Conservation (phyloP, 495 filamentous ascomycete genomes). For the Evernia prunastri region DNA sequence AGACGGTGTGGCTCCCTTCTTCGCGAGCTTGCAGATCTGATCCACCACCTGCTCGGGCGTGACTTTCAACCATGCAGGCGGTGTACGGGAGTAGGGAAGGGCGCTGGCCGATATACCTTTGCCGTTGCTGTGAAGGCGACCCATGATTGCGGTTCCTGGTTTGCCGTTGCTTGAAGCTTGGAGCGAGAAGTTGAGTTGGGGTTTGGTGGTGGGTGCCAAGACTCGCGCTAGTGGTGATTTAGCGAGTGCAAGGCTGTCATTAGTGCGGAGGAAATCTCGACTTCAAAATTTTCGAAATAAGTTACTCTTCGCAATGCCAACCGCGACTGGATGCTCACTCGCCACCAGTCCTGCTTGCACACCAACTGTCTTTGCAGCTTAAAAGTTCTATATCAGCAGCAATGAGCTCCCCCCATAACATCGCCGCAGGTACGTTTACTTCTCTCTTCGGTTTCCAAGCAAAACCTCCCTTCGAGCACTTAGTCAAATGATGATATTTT, state of each 20-base stretch:
- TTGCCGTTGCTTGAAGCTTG: background rate
- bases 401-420: background rate
- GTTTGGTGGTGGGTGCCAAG: conserved; percentile 23
- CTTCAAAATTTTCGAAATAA: no score
- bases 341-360: no score
- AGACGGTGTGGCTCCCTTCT: conserved; percentile 89
- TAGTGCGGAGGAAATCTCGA: background rate
- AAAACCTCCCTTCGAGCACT: conserved; percentile 1
- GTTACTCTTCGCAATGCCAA: background rate
- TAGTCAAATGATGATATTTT: conserved; percentile 46
- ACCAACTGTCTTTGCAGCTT: no score
- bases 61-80: conserved; percentile 89
- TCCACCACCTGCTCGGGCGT: conserved; percentile 87
- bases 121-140: conserved; percentile 97
- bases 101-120: conserved; percentile 96
- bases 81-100: conserved; percentile 88
- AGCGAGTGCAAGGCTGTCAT: conserved; percentile 18
- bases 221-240: conserved; percentile 7
- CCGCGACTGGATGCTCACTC: background rate
- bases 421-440: conserved; percentile 6
- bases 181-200: background rate
- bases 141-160: conserved; percentile 59
- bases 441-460: background rate
- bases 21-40: conserved; percentile 97
- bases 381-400: no score